Conservation (phyloP, 139 green algal species). For the Chlamydomonas sphaeroides region DNA sequence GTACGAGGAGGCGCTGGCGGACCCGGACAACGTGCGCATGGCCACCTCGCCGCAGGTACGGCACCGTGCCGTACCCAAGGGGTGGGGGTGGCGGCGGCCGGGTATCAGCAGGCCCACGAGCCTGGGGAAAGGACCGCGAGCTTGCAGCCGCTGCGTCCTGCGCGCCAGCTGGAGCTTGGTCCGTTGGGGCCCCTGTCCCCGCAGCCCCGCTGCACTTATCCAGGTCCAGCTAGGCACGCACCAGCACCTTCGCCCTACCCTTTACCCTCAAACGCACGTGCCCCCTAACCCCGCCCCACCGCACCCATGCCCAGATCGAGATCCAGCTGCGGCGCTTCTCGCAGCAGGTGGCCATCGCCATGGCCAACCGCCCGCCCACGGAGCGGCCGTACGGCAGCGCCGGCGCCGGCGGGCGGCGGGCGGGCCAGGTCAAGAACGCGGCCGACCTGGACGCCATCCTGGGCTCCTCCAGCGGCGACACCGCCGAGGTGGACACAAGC, state of each 20-base stretch:
- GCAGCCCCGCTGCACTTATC: too few species aligned
- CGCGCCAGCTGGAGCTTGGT: too few species aligned
- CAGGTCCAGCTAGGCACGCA: too few species aligned
- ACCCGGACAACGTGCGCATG: slow-evolving; percentile 66
- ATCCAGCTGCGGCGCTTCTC: slow-evolving; percentile 84
- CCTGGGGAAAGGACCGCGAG: too few species aligned
- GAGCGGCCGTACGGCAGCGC: not conserved
- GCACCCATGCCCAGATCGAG: slow-evolving; percentile 64
- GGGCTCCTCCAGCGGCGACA: slow-evolving; percentile 57
- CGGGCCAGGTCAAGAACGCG: not conserved
- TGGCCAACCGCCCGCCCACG: slow-evolving; percentile 27
- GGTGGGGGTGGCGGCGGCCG: too few species aligned
- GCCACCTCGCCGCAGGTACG: slow-evolving; percentile 69
- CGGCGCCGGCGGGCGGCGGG: not conserved
- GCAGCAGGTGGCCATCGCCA: slow-evolving; percentile 56
- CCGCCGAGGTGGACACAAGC: slow-evolving; percentile 65
- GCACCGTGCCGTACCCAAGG: too few species aligned
- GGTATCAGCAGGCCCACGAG: too few species aligned
- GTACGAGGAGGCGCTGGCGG: slow-evolving; percentile 61
- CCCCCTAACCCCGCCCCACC: too few species aligned
- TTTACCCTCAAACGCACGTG: too few species aligned
- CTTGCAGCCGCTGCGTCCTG: too few species aligned
- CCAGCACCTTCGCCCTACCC: too few species aligned
- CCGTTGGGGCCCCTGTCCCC: too few species aligned
- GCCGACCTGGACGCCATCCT: slow-evolving; percentile 62